These are phyloP conservation scores for Penicillium sp. DNA, from an alignment of 2,329 filamentous ascomycete species.

Conservation along the genomic window DNA sequence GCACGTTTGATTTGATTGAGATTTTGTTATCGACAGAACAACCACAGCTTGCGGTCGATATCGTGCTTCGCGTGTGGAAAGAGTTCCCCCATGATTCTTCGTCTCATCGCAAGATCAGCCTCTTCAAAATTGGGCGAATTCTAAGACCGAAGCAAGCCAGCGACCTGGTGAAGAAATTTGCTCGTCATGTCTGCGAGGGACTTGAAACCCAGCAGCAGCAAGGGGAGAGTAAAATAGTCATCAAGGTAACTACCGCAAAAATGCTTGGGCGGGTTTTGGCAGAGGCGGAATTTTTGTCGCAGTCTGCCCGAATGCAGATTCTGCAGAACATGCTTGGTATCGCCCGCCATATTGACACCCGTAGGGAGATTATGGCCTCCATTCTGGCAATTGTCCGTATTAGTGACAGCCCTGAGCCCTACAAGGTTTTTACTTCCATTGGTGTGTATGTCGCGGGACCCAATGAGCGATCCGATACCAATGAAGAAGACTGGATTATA, in stretches of 20 bases:
- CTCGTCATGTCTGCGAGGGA: conserved; percentile 7
- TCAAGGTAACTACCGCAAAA: conserved; percentile 20
- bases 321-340: conserved; percentile 13
- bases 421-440: conserved; percentile 5
- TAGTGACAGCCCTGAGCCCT: conserved; percentile 4
- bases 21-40: conserved; percentile 15
- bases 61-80: conserved; percentile 13
- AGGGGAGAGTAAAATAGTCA: not conserved
- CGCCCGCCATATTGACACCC: conserved; percentile 16
- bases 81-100: conserved; percentile 17
- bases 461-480: conserved; percentile 10
- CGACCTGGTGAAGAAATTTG: conserved; percentile 9
- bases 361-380: conserved; percentile 9
- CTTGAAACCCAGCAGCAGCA: not conserved
- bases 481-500: conserved; percentile 14
- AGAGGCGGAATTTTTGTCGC: conserved; percentile 13
- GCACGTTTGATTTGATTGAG: conserved; percentile 12
- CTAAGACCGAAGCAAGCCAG: conserved; percentile 12
- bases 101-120: conserved; percentile 15
- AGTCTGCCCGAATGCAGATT: not conserved
- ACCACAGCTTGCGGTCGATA: conserved; percentile 15
- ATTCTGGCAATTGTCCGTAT: conserved; percentile 13
- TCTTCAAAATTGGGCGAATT: conserved; percentile 2
- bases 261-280: conserved; percentile 16
- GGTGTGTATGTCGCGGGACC: conserved; percentile 12